These are phyloP conservation scores for Astraeus odoratus DNA, from an alignment of 768 basidiomycete species.

Conservation along the genomic window DNA sequence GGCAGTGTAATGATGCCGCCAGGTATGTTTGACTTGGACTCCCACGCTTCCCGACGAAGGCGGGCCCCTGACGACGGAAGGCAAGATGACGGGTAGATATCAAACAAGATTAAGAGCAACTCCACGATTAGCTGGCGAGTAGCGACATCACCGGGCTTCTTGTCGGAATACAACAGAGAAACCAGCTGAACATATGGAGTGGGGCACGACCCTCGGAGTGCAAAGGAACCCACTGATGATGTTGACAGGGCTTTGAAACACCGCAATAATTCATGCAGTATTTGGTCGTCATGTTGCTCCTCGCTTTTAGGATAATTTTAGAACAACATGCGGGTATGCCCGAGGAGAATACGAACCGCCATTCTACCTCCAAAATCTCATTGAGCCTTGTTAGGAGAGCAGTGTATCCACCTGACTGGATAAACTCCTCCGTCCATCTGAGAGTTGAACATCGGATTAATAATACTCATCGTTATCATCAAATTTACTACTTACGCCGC, in stretches of 20 bases:
- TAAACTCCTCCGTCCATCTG: conserved; percentile 89
- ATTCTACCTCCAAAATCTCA: conserved; percentile 91
- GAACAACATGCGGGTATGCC: background rate
- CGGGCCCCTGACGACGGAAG: conserved; percentile 46
- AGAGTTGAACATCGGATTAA: background rate
- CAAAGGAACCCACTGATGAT: conserved; percentile 81
- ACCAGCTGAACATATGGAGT: conserved; percentile 83
- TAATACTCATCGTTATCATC: background rate
- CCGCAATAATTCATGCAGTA: conserved; percentile 84
- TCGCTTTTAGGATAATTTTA: conserved; percentile 48
- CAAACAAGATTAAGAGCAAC: conserved; percentile 79
- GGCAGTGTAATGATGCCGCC: conserved; percentile 62
- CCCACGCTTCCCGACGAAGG: conserved; percentile 49
- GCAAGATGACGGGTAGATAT: conserved; percentile 72
- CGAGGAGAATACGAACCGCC: conserved; percentile 62
- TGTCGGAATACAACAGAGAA: conserved; percentile 87
- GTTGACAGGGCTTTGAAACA: conserved; percentile 94
- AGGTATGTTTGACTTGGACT: conserved; percentile 39
- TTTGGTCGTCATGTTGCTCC: conserved; percentile 95
- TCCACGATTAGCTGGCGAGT: conserved; percentile 89
- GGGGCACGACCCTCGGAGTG: conserved; percentile 83
- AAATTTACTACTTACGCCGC: conserved; percentile 49
- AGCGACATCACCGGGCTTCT: conserved; percentile 92
- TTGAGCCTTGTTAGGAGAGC: conserved; percentile 78
- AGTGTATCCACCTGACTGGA: conserved; percentile 78